Conservation (phyloP, 2,329 filamentous ascomycete genomes). For the Sporothrix variecibatus region DNA sequence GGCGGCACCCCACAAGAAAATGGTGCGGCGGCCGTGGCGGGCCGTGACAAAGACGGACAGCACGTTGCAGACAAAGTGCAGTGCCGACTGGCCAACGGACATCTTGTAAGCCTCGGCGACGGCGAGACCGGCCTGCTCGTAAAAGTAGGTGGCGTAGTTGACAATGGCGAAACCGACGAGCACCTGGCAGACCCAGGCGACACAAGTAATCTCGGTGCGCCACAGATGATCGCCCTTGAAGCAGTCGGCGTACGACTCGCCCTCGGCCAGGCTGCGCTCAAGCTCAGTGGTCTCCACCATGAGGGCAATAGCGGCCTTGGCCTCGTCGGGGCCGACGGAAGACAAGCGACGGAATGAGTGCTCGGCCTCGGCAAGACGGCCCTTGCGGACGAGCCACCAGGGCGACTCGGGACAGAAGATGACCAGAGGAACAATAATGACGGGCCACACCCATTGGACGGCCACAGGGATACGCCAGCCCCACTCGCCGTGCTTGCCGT, state of each 20-base stretch:
- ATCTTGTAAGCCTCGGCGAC: conserved; percentile 43
- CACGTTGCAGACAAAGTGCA: conserved; percentile 48
- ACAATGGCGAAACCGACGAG: conserved; percentile 42
- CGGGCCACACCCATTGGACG: conserved; percentile 49
- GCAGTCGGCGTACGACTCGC: conserved; percentile 47
- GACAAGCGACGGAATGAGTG: conserved; percentile 47
- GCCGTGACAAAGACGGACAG: conserved; percentile 49
- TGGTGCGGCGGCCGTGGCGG: conserved; percentile 45
- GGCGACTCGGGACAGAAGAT: conserved; percentile 34
- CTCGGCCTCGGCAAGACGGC: conserved; percentile 45
- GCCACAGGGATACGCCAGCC: conserved; percentile 44
- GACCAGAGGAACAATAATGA: conserved; percentile 31
- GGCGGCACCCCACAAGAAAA: conserved; percentile 43
- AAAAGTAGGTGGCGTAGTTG: conserved; percentile 45
- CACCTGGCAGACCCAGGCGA: conserved; percentile 46
- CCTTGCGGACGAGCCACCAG: conserved; percentile 50
- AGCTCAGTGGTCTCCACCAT: conserved; percentile 52
- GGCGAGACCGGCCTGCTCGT: conserved; percentile 47
- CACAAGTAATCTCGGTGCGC: conserved; percentile 48
- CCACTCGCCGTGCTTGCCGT: conserved; percentile 29
- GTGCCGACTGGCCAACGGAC: conserved; percentile 44
- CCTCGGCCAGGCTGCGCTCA: conserved; percentile 56
- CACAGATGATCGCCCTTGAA: conserved; percentile 51
- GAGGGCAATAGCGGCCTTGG: conserved; percentile 49
- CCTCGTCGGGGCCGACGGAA: conserved; percentile 54